Base-by-base conservation (phyloP, 208 protist genomes). In the Trichomonas tenax region DNA sequence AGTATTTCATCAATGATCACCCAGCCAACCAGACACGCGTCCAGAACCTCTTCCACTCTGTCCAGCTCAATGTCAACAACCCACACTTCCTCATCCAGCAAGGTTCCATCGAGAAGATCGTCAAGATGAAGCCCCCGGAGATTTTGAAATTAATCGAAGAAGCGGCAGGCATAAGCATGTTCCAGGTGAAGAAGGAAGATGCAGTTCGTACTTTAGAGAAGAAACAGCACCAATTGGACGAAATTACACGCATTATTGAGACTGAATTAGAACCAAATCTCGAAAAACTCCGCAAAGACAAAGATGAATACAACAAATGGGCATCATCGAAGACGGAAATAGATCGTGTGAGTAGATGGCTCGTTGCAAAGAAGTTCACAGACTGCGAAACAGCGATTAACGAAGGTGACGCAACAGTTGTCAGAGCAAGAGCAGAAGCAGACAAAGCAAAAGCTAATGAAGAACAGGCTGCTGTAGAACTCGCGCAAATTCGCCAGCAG, bases 41-140 rank as follows among this genome's bases (percentile, higher is more conserved):
- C 41, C 98, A 99, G 97, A 99, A 99, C 96, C 98, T 99, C 36
- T 99, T 99, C 97, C 98, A 99, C 96, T 99, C 99, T 36, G 99
- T 99, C 95, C 99, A 99, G 97, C 98, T 99, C 21, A 99, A 99
- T 97, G 98, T 99, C 21, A 99, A 99, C 98, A 99, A 99, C 97
- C 99, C 99, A 49, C 99, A 99, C 97, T 99, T 99, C 97, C 98
- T 99, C 96, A 99, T 99, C 96, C 99, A 99, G 98, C 99, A 99
- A 96, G 99, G 99, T 81, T 98, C 98, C 31, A 99, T 99, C 96
- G 99, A 99, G 84, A 99, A 99, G 97, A 98, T 99, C 0, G 98
- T 99, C 41, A 99, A 99, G 97, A 99, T 99, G 99, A 99, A 99
- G 97, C 99, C 99, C 23, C 97, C 97, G 40, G 99, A 99, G 96